Evolutionary conservation across 768 basidiomycete genomes (phyloP), one percentile per base, ranked within the genome.

Genomic region (Mycena belliarum): DNA sequence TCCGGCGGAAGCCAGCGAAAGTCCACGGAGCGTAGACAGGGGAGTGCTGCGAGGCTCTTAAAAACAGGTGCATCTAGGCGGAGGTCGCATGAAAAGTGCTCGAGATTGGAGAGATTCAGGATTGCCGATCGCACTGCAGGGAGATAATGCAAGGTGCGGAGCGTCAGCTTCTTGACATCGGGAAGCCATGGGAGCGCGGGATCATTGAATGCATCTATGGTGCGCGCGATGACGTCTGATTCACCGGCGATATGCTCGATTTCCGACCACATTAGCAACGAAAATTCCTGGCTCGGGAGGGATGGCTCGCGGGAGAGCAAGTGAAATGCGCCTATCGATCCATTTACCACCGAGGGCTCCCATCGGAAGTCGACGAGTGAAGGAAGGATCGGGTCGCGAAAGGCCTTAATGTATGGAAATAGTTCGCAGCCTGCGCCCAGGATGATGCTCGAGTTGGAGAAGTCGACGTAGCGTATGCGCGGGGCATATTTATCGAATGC

Each of bases 141-240:
- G n/a, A 63, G 62, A n/a, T 49, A 60, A 40, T 63, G 46, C 5
- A 63, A 24, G 12, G 58, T 63, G 24, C 62, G 62, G 26, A 63
- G 50, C 6, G 42, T 56, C 41, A 63, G 42, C 43, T 55, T 55
- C 47, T 60, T 59, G 23, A 63, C 62, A 29, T 59, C 55, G 11
- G 62, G 62, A 6, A 63, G 50, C 62, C 62, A 63, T 15, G 50
- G 62, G 21, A 63, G 58, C 7, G 58, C 43, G 9, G 62, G 58
- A 26, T 63, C 52, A 24, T 63, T 63, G 55, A 63, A 63, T 20
- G 62, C 53, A 4, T 57, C 50, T 15, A 60, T 63, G 33, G 57
- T 50, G 9, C 23, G 10, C 41, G 35, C 38, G 14, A 63, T 57
- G 20, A 23, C 48, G 10, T 57, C 54, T 10, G 51, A 46, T 55